Conservation (phyloP, 345 rosid genomes). For the Salix udensis region DNA sequence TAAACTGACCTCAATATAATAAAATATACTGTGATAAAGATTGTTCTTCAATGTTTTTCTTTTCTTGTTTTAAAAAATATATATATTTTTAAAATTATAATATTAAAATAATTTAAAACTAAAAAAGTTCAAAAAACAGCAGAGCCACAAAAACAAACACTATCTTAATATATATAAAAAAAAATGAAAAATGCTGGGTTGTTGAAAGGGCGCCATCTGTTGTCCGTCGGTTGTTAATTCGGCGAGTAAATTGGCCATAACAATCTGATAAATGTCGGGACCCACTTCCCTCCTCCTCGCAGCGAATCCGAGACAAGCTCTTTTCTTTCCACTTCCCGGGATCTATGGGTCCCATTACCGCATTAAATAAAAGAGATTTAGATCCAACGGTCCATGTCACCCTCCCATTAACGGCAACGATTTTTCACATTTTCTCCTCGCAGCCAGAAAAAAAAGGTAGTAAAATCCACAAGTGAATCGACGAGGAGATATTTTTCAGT, state of each 20-base stretch:
- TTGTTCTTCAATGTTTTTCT: no score
- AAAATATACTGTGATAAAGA: no score
- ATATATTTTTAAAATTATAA: no score
- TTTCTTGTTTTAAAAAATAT: no score
- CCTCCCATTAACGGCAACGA: slow-evolving; percentile 27
- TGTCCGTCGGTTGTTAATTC: background rate
- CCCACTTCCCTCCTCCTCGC: slow-evolving; percentile 13
- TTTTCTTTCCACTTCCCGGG: slow-evolving; percentile 4
- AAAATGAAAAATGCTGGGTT: background rate
- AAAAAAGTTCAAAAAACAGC: no score
- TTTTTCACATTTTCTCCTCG: slow-evolving; percentile 12
- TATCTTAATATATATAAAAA: no score
- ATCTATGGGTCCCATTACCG: slow-evolving; percentile 6
- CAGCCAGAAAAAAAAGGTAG: background rate
- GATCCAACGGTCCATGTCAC: slow-evolving; percentile 22
- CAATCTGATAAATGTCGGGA: background rate
- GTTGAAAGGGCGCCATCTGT: background rate
- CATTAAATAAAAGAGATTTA: background rate
- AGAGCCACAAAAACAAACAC: no score
- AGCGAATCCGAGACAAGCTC: slow-evolving; percentile 10
- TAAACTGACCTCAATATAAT: no score
- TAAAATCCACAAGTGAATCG: background rate
- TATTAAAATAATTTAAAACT: no score
- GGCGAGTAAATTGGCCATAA: slow-evolving; percentile 9
- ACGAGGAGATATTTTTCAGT: background rate